These are phyloP conservation scores for Xylaria nigripes DNA, from an alignment of 495 filamentous ascomycete species.

Conservation along the genomic window DNA sequence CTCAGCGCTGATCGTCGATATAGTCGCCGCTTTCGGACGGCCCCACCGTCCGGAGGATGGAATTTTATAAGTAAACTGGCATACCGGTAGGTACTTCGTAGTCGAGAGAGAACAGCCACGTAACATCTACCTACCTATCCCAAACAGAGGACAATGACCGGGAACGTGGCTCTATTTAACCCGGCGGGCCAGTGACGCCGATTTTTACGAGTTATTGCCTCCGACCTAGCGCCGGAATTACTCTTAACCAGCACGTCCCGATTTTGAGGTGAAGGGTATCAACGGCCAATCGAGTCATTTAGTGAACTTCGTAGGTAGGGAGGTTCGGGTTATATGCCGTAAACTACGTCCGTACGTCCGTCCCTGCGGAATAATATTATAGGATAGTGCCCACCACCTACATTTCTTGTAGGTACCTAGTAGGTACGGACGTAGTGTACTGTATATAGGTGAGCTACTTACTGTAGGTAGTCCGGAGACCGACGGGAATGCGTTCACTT, in stretches of 20 bases:
- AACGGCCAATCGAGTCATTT: background rate
- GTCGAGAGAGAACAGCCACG: background rate
- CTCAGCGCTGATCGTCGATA: background rate
- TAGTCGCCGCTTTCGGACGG: background rate
- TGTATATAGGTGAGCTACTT: too few relatives aligned
- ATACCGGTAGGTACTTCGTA: too few relatives aligned
- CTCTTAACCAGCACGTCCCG: conserved; percentile 7
- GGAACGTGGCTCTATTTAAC: conserved; percentile 1
- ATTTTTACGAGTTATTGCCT: conserved; percentile 5
- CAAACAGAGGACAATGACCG: background rate
- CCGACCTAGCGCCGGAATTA: conserved; percentile 3
- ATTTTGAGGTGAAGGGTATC: background rate
- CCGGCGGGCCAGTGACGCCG: conserved; percentile 7
- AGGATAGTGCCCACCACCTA: too few relatives aligned
- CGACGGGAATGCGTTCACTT: background rate
- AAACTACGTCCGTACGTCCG: too few relatives aligned
- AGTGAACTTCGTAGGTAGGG: background rate
- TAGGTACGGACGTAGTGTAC: too few relatives aligned
- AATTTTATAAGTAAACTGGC: too few relatives aligned
- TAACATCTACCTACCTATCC: too few relatives aligned
- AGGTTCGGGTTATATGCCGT: too few relatives aligned
- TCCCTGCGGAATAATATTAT: too few relatives aligned
- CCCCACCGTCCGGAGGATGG: background rate
- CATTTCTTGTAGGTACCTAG: too few relatives aligned
- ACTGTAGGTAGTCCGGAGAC: background rate